Evolutionary conservation across 331 rosid genomes (phyloP), one percentile per base, ranked within the genome.

Genomic region (Telfairia occidentalis): DNA sequence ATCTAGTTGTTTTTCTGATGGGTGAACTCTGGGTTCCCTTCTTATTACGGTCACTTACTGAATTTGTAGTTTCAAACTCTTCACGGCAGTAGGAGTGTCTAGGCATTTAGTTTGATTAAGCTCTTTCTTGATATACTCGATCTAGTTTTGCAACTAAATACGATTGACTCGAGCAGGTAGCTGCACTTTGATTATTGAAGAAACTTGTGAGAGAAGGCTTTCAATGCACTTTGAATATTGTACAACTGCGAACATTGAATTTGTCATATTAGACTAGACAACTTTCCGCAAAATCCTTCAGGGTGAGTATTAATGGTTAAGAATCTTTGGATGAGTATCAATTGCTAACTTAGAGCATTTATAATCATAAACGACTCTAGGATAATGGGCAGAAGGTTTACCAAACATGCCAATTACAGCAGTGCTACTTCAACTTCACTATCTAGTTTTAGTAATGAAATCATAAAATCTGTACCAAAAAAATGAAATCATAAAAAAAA

Each of bases 161-260:
- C 32, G 8, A 13, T 58, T 59, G 18, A 8, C 29, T 57, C 11
- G 26, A 58, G 23, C 30, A 76, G 73, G 78, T 76, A 26, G 71
- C 78, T 37, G 30, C 42, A n/a, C n/a, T n/a, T n/a, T n/a, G n/a
- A n/a, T n/a, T n/a, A 78, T 94, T 76, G 91, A 87, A 83, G 96
- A 88, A 85, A 88, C 90, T 28, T 85, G 96, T 77, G 83, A 83
- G 84, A 87, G 86, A 86, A 90, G 85, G 79, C 86, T 91, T 76
- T 75, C 97, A 54, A 88, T 78, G 92, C 96, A 94, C 88, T 91
- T 94, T 60, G 98, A 91, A 86, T 91, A 89, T 75, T 91, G 89
- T 83, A 90, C 92, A 84, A 94, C 96, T 77, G 90, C 97, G 11
- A 82, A 89, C 82, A 74, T 82, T 7, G 92, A 90, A 78, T 91